A percentile compares a stretch with the other conserved stretches of the same genome.
These are phyloP conservation scores for Cladosporium oxysporum DNA, from an alignment of 2,329 filamentous ascomycete species.

Conservation along the genomic window DNA sequence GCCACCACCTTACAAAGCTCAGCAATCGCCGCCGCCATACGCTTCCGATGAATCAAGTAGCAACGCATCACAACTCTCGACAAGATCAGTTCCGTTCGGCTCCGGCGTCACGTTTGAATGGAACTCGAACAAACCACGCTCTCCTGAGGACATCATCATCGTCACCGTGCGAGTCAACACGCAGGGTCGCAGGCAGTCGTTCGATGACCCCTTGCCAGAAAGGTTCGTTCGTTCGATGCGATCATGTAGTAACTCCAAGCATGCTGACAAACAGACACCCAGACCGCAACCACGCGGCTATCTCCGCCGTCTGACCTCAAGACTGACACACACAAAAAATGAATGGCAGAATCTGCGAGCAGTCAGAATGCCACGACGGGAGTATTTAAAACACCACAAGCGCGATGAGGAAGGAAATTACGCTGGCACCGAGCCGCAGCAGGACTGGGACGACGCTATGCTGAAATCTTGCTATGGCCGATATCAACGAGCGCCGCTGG, in stretches of 20 bases:
- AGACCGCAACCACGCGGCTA: conserved; percentile 31
- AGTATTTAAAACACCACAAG: conserved; percentile 32
- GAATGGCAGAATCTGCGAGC: conserved; percentile 31
- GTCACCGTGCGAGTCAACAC: conserved; percentile 28
- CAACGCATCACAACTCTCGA: not conserved
- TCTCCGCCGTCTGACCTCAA: conserved; percentile 32
- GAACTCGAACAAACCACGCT: not conserved
- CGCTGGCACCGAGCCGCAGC: conserved; percentile 35
- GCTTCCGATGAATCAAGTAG: not conserved
- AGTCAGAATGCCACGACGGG: conserved; percentile 35
- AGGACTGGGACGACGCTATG: conserved; percentile 32
- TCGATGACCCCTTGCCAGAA: conserved; percentile 19
- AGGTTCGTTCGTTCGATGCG: conserved; percentile 22
- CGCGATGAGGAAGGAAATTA: conserved; percentile 31
- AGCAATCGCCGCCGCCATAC: conserved; percentile 11
- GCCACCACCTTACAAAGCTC: conserved; percentile 9
- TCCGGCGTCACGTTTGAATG: conserved; percentile 13
- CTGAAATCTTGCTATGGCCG: conserved; percentile 18
- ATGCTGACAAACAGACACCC: not conserved
- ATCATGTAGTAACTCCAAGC: conserved; percentile 22
- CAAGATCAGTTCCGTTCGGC: conserved; percentile 12
- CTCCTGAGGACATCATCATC: conserved; percentile 31
- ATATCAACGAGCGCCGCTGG: not conserved
- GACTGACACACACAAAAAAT: conserved; percentile 21
- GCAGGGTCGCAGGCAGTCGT: not conserved